These are phyloP conservation scores for Coffea canephora DNA, from an alignment of 257 asterid genomes.

Conservation along the genomic window DNA sequence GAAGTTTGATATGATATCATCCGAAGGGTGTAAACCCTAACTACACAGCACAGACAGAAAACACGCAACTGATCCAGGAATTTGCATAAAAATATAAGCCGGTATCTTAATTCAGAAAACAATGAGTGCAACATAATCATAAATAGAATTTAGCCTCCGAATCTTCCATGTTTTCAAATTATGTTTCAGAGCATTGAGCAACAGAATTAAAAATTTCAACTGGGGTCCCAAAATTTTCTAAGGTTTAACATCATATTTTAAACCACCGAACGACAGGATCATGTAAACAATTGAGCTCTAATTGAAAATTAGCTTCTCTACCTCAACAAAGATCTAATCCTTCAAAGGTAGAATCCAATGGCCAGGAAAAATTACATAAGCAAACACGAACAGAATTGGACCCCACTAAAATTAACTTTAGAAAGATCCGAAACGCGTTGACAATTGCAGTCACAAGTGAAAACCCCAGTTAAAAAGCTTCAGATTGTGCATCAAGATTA, in stretches of 20 bases:
- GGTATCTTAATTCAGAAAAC: not conserved
- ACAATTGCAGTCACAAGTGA: not conserved
- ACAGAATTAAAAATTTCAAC: not conserved
- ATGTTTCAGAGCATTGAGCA: not conserved
- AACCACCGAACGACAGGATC: not conserved
- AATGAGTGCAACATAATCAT: not conserved
- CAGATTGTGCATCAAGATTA: no score
- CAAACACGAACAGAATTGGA: not conserved
- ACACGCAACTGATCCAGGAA: not conserved
- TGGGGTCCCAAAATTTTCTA: not conserved
- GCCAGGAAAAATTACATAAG: no score
- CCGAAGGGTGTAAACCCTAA: not conserved
- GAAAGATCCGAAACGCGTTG: not conserved
- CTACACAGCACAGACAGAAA: not conserved
- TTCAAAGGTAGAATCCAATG: not conserved
- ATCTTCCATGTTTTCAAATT: not conserved
- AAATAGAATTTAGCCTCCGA: not conserved
- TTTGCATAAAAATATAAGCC: not conserved
- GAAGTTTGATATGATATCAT: not conserved
- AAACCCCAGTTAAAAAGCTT: not conserved
- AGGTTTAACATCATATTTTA: not conserved
- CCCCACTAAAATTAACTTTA: not conserved
- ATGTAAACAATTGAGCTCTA: not conserved
- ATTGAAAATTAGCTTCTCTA: not conserved
- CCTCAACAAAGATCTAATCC: conserved; percentile 2